These are phyloP conservation scores for Sphagnum contortum DNA, from an alignment of 225 moss, liverwort and hornwort species.

Conservation along the genomic window DNA sequence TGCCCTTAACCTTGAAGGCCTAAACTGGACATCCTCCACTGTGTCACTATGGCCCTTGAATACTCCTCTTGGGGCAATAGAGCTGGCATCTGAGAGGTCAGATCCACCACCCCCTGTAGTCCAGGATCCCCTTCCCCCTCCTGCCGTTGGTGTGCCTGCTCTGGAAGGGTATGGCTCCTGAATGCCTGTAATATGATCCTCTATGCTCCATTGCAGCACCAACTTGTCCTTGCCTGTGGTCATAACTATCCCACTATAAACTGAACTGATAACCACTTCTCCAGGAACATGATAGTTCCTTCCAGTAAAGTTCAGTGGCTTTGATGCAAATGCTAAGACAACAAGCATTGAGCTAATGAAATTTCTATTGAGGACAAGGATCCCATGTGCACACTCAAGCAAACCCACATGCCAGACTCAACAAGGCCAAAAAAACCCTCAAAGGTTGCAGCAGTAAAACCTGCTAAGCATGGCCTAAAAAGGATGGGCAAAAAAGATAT, in stretches of 20 bases:
- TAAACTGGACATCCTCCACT: constrained; percentile 96
- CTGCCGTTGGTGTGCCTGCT: constrained; percentile 36
- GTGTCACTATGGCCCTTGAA: constrained; percentile 79
- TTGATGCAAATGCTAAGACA: no score
- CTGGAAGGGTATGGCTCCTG: constrained; percentile 31
- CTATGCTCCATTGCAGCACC: constrained; percentile 85
- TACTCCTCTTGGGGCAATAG: constrained; percentile 59
- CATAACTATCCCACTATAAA: constrained; percentile 2
- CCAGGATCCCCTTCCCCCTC: constrained; percentile 48
- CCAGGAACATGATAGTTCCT: no score
- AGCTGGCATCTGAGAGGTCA: constrained; percentile 18
- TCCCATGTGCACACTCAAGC: no score
- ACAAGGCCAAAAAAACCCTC: no score
- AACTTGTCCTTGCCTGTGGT: constrained; percentile 65
- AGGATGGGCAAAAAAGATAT: no score
- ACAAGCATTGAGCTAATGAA: no score
- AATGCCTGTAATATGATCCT: constrained; percentile 58
- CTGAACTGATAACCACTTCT: no score
- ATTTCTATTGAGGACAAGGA: no score
- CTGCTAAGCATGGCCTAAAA: no score
- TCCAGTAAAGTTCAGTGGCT: no score
- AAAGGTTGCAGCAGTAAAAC: no score
- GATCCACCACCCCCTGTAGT: constrained; percentile 22
- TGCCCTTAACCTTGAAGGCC: constrained; percentile 60
- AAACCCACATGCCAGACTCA: no score